A percentile compares a stretch with the other conserved stretches of the same genome.
phyloP scores from a whole-genome alignment of 345 rosid genomes.

The Lepidium africanum region DNA sequence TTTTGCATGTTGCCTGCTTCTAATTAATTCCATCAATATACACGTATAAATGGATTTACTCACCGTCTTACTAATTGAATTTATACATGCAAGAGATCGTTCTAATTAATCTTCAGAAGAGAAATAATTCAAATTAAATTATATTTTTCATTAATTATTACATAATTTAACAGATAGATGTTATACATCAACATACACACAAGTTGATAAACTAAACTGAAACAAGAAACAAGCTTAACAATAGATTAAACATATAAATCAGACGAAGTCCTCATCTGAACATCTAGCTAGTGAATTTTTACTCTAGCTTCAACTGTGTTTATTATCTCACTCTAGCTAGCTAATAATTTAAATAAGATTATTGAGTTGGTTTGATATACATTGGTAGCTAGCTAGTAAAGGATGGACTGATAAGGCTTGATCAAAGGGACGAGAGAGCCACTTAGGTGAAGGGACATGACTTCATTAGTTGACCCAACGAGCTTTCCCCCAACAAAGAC shows the following conservation, averaged over 20 bases:
- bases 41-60: no score
- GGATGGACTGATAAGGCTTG: constrained; percentile 51
- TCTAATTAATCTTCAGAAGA: neutral
- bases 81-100: neutral
- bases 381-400: neutral
- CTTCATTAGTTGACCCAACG: constrained; percentile 72
- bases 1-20: no score
- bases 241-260: neutral
- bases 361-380: neutral
- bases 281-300: constrained; percentile 13
- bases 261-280: constrained; percentile 5
- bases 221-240: constrained; percentile 17
- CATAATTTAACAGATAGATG: neutral
- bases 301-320: neutral
- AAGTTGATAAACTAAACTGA: constrained; percentile 14
- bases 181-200: constrained; percentile 13
- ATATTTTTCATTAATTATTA: constrained; percentile 2
- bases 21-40: no score
- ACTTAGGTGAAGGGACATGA: constrained; percentile 79
- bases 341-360: neutral
- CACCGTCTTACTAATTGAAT: no score
- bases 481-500: constrained; percentile 70
- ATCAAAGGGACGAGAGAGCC: constrained; percentile 56
- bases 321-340: constrained; percentile 8
- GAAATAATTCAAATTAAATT: neutral